Percentiles rank a stretch among this genome's conserved stretches.
Evolutionary conservation across 495 filamentous ascomycete genomes (phyloP).

Genomic region (Penicillium parvum): DNA sequence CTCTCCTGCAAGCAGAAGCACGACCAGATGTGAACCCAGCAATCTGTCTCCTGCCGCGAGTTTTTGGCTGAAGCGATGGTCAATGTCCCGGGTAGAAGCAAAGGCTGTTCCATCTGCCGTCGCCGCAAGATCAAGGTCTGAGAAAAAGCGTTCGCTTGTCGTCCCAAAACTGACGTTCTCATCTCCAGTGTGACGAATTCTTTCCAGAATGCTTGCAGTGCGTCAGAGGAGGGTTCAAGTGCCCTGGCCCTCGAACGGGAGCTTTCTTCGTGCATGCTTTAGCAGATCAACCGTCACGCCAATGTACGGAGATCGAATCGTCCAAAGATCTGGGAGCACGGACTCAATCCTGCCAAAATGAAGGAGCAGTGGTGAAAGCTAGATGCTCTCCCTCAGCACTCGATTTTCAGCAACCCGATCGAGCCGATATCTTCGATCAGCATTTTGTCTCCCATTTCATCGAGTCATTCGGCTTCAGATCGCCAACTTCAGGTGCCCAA

Average conservation of each 20-base stretch:
- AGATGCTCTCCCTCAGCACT: not conserved
- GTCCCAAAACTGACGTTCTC: not conserved
- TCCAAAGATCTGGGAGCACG: too few species aligned
- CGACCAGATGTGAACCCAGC: not conserved
- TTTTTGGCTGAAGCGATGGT: conserved; percentile 4
- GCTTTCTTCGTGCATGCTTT: conserved; percentile 10
- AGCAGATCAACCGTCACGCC: too few species aligned
- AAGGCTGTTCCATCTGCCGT: conserved; percentile 10
- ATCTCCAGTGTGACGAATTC: conserved; percentile 6
- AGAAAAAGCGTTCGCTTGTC: not conserved
- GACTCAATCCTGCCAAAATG: too few species aligned
- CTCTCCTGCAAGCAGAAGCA: too few species aligned
- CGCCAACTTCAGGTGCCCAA: not conserved
- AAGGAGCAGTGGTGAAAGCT: too few species aligned
- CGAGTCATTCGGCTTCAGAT: conserved; percentile 15
- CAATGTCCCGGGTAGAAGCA: conserved; percentile 15
- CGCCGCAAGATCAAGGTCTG: conserved; percentile 11
- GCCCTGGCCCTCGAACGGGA: conserved; percentile 8
- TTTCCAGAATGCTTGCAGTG: conserved; percentile 11
- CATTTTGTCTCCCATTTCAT: conserved; percentile 19
- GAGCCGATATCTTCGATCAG: conserved; percentile 11
- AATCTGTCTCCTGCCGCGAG: not conserved
- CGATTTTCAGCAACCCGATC: not conserved
- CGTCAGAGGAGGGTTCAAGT: not conserved
- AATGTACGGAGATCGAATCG: too few species aligned